phyloP scores from a whole-genome alignment of 768 basidiomycete species.

The Scleroderma bovista region DNA sequence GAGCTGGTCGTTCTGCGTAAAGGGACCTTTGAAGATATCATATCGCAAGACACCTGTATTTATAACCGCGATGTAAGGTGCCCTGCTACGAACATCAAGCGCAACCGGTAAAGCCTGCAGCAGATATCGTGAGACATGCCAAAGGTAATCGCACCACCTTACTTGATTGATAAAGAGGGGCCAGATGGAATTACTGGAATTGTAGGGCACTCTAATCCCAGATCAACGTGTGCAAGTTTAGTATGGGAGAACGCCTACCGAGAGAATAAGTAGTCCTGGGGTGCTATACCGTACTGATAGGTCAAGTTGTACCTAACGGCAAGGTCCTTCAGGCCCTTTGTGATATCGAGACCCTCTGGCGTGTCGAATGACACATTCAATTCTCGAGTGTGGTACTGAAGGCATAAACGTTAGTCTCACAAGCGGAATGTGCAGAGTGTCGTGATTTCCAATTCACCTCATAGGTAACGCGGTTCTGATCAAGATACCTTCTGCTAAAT shows the following conservation, averaged over 20 bases:
- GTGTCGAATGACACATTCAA: constrained; percentile 54
- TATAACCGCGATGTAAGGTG: constrained; percentile 55
- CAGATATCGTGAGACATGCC: not conserved
- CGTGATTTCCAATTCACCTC: constrained; percentile 37
- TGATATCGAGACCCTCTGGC: constrained; percentile 41
- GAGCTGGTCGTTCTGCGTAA: constrained; percentile 72
- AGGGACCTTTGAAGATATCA: constrained; percentile 57
- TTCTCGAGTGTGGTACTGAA: constrained; percentile 54
- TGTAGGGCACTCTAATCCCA: constrained; percentile 33
- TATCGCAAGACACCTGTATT: constrained; percentile 63
- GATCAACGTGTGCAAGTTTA: not conserved
- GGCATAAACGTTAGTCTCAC: not conserved
- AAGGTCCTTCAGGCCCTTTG: constrained; percentile 44
- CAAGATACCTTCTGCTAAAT: constrained; percentile 70
- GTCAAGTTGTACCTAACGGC: constrained; percentile 53
- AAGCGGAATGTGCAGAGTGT: too few species aligned
- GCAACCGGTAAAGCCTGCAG: constrained; percentile 46
- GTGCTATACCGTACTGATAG: constrained; percentile 58
- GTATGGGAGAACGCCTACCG: constrained; percentile 33
- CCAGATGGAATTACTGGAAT: constrained; percentile 54
- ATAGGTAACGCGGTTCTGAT: constrained; percentile 73
- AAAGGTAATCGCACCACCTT: constrained; percentile 4
- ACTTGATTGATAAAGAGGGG: constrained; percentile 47
- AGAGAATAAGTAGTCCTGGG: constrained; percentile 61
- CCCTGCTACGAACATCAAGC: constrained; percentile 54